Base-by-base conservation (phyloP, 768 basidiomycete species). In the Dacryopinax primogenitus region DNA sequence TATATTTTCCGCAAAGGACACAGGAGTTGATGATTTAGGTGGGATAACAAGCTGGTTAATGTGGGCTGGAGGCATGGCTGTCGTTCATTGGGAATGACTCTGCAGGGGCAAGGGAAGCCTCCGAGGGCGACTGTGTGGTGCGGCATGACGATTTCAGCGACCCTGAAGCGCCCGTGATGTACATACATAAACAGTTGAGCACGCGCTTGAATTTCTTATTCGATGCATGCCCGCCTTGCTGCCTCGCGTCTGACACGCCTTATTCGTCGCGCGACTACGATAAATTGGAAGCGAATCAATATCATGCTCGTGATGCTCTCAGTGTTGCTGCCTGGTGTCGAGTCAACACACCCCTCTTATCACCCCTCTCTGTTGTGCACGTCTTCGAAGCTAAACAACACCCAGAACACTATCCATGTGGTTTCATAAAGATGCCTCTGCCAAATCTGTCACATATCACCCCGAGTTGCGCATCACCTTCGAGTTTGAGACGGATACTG, bases 21-120 rank as follows among this genome's bases (percentile, higher is more conserved):
- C 71, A 0, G 77, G 72, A 65, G 82, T 83, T 0, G 88, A 83
- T 73, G 77, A 83, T 76, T 92, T 92, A 80, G 84, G 83, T 0
- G 90, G 88, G 44, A 93, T 76, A 2, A 78, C 73, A 58, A 92
- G 79, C 63, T 89, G 84, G 74, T 92, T 92, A 3, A 58, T 58
- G 15, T 26, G 51, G 9, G 30, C 51, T 58, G 51, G 51, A 9
- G 51, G 13, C 51, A 58, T 58, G 51, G 51, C 32, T 3, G 51
- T 58, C 51, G 51, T 58, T 21, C 21, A 30, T 13, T 30, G 32
- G 51, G 26, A 18, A 30, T 58, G 13, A 58, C 51, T 58, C 26
- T 58, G 3, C 51, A 30, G 26, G 26, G 6, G 26, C 7, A 6
- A 58, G 32, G 32, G 51, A 58, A 58, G 51, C 51, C 23, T 58